Evolutionary conservation across 257 asterid species (phyloP), one percentile per base, ranked within the genome.

Genomic region (Gardenia jasminoides): DNA sequence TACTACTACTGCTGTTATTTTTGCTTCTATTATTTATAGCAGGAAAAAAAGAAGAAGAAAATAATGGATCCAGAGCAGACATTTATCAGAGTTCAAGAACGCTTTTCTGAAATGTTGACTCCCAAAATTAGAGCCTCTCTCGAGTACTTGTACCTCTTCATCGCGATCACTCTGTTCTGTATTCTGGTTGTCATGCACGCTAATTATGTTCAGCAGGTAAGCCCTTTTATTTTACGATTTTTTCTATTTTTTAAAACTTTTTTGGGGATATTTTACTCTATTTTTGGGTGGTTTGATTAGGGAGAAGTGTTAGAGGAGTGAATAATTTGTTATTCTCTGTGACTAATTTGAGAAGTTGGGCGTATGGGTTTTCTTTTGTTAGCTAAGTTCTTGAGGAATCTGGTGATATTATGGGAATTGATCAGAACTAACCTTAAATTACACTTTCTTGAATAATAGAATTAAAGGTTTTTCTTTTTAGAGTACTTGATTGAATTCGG

Each of bases 111-210:
- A 91, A 84, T 95, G 97, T 91, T 95, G 61, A 87, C 88, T 20
- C 97, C 97, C 31, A 88, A 86, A 84, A 89, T 95, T 82, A 86
- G 99, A 85, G 97, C 86, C 50, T 83, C 89, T 80, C 94, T 95
- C 46, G 99, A 95, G 84, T 95, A 91, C 79, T 84, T 95, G 65
- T 90, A 90, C 85, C 93, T 95, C 36, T 88, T 93, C 79, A 67
- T 92, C 75, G 99, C 99, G 77, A 82, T 95, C 72, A 90, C 96
- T 75, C 97, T 93, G 79, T 95, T 95, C 90, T 88, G 89, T 81
- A 90, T 95, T 76, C 98, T 95, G 78, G 99, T 95, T 66, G 97
- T 95, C 71, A 93, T 95, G 99, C 99, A 95, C 97, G 98, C 98
- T 82, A 95, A 95, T 89, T 95, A 95, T 81, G 99, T 95, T 84